Evolutionary conservation across 2,329 filamentous ascomycete species (phyloP).

Genomic region (Epichloe sibirici): DNA sequence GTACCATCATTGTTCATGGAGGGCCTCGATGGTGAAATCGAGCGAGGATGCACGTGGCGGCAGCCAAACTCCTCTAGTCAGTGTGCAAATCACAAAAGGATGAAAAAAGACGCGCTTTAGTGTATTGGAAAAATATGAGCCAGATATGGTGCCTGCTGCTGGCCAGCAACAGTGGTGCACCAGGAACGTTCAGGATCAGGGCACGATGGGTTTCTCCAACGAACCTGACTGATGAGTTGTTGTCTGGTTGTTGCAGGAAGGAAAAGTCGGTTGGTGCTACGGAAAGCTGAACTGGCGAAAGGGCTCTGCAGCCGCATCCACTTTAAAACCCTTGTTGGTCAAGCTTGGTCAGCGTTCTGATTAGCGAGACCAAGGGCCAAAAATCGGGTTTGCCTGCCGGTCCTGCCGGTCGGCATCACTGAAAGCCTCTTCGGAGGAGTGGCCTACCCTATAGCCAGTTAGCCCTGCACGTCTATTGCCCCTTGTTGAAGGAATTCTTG

Average conservation of each 20-base stretch:
- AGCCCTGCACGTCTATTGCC: too few relatives aligned
- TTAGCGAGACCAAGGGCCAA: too few relatives aligned
- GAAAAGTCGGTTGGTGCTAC: neutral
- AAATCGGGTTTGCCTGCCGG: too few relatives aligned
- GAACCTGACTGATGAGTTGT: neutral
- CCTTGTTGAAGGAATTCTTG: too few relatives aligned
- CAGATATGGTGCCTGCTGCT: neutral
- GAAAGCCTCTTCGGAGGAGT: too few relatives aligned
- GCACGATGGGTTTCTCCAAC: neutral
- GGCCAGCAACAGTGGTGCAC: neutral
- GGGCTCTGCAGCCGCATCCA: neutral
- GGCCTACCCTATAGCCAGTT: too few relatives aligned
- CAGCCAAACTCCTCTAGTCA: neutral
- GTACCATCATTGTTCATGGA: constrained; percentile 1
- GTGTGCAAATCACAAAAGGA: neutral
- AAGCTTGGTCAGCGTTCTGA: neutral
- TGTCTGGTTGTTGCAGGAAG: neutral
- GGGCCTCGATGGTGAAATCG: neutral
- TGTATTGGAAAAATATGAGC: neutral
- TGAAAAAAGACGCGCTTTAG: neutral
- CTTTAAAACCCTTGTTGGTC: neutral
- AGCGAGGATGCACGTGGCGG: neutral
- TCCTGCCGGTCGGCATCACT: too few relatives aligned
- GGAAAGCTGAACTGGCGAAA: neutral
- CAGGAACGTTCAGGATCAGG: neutral